Evolutionary conservation across 2,329 filamentous ascomycete species (phyloP).

Genomic region (Epichloe sibirici): DNA sequence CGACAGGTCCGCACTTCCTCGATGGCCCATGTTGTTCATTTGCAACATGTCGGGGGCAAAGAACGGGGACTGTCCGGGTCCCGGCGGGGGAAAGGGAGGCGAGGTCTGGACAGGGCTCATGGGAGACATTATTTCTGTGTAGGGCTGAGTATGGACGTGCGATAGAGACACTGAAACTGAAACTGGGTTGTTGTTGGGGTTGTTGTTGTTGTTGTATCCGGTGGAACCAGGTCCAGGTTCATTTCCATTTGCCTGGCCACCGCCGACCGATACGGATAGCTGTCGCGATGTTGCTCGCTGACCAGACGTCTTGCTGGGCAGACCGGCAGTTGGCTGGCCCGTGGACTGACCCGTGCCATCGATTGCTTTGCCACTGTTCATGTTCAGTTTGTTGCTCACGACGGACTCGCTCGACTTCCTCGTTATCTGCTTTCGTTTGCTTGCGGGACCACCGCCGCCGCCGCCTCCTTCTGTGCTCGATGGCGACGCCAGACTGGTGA

Average conservation of each 20-base stretch:
- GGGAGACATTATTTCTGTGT: conserved; percentile 37
- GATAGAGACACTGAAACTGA: conserved; percentile 23
- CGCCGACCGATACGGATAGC: conserved; percentile 20
- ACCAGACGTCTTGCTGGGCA: conserved; percentile 6
- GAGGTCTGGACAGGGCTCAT: conserved; percentile 37
- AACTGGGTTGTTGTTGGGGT: too few species aligned
- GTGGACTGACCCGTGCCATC: conserved; percentile 5
- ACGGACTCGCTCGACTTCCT: conserved; percentile 20
- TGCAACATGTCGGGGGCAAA: conserved; percentile 42
- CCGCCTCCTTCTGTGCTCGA: conserved; percentile 32
- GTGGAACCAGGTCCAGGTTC: conserved; percentile 15
- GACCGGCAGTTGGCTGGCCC: conserved; percentile 5
- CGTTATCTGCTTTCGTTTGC: conserved; percentile 25
- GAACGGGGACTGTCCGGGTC: conserved; percentile 24
- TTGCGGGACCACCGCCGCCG: conserved; percentile 12
- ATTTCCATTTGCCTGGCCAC: conserved; percentile 28
- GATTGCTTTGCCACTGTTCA: not conserved
- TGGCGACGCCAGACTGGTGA: conserved; percentile 64
- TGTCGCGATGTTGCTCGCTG: conserved; percentile 11
- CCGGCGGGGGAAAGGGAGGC: conserved; percentile 24
- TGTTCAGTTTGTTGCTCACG: conserved; percentile 1
- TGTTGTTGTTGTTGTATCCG: conserved; percentile 19
- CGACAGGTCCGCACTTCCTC: conserved; percentile 35
- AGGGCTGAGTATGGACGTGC: conserved; percentile 29
- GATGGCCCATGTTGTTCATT: conserved; percentile 34